Conservation (phyloP, 768 basidiomycete species). For the Panellus pusillus region DNA sequence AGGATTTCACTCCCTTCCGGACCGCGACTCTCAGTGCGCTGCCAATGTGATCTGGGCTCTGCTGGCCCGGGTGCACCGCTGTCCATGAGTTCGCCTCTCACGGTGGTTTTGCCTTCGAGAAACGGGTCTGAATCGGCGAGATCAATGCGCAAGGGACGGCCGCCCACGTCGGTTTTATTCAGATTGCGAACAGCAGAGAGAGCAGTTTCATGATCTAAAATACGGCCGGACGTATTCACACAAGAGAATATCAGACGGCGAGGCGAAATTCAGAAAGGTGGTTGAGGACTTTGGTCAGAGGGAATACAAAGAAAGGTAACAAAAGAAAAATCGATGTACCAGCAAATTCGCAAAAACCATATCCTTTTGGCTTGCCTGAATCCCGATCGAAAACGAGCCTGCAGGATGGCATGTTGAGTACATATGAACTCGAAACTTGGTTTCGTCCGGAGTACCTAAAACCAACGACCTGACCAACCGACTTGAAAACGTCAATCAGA, state of each 20-base stretch:
- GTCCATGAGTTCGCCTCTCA: slow-evolving; percentile 79
- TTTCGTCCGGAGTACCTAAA: slow-evolving; percentile 57
- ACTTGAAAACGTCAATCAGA: slow-evolving; percentile 85
- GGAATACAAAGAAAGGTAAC: slow-evolving; percentile 25
- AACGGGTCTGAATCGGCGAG: slow-evolving; percentile 92
- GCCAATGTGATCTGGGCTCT: slow-evolving; percentile 56
- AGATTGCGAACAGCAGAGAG: slow-evolving; percentile 94
- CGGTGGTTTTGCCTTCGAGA: slow-evolving; percentile 87
- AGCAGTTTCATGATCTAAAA: slow-evolving; percentile 91
- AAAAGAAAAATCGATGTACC: slow-evolving; percentile 56
- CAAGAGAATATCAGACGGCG: slow-evolving; percentile 12
- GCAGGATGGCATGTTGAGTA: slow-evolving; percentile 13
- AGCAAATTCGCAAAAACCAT: slow-evolving; percentile 91
- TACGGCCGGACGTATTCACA: slow-evolving; percentile 14
- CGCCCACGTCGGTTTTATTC: slow-evolving; percentile 89
- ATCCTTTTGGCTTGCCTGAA: slow-evolving; percentile 93
- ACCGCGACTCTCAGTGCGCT: slow-evolving; percentile 39
- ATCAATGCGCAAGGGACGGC: slow-evolving; percentile 91
- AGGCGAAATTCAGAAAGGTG: slow-evolving; percentile 2
- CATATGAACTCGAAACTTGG: neutral
- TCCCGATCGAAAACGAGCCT: slow-evolving; percentile 89
- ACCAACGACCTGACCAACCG: slow-evolving; percentile 85
- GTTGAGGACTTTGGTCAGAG: slow-evolving; percentile 35
- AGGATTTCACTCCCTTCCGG: slow-evolving; percentile 59
- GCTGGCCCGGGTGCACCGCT: slow-evolving; percentile 56